Conservation (phyloP, 306 rosid species). For the Glycyrrhiza uralensis region DNA sequence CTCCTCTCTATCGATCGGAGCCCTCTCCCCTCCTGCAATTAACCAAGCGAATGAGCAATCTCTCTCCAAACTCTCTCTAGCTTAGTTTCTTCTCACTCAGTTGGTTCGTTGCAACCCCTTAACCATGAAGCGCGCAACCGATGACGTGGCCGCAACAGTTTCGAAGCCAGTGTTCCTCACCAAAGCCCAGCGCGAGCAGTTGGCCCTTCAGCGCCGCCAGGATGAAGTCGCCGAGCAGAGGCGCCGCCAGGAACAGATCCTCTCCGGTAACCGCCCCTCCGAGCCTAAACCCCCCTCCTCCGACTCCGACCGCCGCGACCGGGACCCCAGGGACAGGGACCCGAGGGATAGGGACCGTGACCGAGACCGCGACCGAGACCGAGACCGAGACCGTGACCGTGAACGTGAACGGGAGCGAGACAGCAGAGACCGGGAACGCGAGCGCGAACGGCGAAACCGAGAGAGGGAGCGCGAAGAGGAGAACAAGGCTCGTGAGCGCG, state of each 20-base stretch:
- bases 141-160: constrained; percentile 9
- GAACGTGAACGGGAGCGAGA: too few relatives aligned
- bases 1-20: too few relatives aligned
- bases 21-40: constrained; percentile 42
- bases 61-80: too few relatives aligned
- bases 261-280: constrained; percentile 28
- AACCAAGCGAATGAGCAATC: constrained; percentile 47
- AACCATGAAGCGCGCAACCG: constrained; percentile 23
- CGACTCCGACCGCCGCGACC: constrained; percentile 51
- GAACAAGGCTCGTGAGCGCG: constrained; percentile 47
- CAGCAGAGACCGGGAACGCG: constrained; percentile 32
- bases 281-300: constrained; percentile 44
- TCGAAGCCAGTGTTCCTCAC: constrained; percentile 60
- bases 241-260: constrained; percentile 51
- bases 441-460: constrained; percentile 13
- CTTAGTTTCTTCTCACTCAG: too few relatives aligned
- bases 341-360: constrained; percentile 39
- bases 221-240: constrained; percentile 50
- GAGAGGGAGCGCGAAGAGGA: constrained; percentile 41
- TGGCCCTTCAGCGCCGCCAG: constrained; percentile 75
- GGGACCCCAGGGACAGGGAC: constrained; percentile 32
- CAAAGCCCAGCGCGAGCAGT: constrained; percentile 66
- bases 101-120: too few relatives aligned
- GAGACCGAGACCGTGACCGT: too few relatives aligned
- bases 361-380: constrained; percentile 32